Conservation (phyloP, 345 rosid species). For the Conringia planisiliqua region DNA sequence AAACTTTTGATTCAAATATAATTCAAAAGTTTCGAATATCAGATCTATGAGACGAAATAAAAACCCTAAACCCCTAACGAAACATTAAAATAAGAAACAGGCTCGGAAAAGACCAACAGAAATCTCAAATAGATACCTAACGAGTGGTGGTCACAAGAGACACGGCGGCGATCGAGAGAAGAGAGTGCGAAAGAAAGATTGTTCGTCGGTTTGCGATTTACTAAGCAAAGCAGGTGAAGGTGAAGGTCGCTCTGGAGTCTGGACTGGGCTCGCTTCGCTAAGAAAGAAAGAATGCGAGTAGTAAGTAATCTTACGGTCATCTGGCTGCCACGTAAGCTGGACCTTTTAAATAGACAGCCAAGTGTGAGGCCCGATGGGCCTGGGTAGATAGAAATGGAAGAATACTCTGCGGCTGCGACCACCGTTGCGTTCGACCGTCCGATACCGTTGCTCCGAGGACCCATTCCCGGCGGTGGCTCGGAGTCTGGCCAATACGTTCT, state of each 20-base stretch:
- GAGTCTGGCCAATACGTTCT: slow-evolving; percentile 53
- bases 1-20: not conserved
- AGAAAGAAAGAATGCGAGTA: not conserved
- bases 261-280: not conserved
- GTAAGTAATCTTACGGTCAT: no score
- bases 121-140: not conserved
- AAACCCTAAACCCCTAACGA: slow-evolving; percentile 13
- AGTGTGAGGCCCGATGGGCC: slow-evolving; percentile 23
- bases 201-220: not conserved
- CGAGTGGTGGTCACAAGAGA: not conserved
- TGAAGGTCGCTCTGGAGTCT: no score
- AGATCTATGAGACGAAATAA: not conserved
- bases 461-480: slow-evolving; percentile 40
- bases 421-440: slow-evolving; percentile 50
- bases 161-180: not conserved
- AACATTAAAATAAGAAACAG: not conserved
- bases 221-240: no score
- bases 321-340: not conserved
- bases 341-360: not conserved
- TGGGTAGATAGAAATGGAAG: slow-evolving; percentile 27
- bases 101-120: not conserved
- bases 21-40: not conserved
- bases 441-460: slow-evolving; percentile 68
- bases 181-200: not conserved
- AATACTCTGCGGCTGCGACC: slow-evolving; percentile 63